Evolutionary conservation across 768 basidiomycete species (phyloP).

Genomic region (Tricholoma flavovirens): DNA sequence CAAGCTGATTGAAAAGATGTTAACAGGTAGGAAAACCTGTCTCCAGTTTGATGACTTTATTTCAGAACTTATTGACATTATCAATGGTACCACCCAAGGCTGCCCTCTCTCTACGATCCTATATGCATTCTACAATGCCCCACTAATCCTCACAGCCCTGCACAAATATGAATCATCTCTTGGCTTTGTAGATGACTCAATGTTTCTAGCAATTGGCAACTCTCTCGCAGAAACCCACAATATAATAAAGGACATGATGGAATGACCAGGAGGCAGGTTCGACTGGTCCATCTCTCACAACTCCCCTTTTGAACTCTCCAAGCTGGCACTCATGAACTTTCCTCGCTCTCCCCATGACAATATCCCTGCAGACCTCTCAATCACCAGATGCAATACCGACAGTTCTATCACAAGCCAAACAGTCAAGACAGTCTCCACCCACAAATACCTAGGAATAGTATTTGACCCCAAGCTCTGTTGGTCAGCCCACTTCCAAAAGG

Average conservation of each 20-base stretch:
- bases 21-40: not conserved
- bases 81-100: slow-evolving; percentile 22
- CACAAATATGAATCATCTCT: too few species aligned
- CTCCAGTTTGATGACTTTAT: slow-evolving; percentile 14
- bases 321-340: not conserved
- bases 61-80: slow-evolving; percentile 14
- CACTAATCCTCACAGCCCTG: too few species aligned
- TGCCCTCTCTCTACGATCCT: slow-evolving; percentile 17
- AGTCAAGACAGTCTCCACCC: too few species aligned
- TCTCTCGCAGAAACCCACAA: too few species aligned
- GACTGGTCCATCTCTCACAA: slow-evolving; percentile 24
- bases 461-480: too few species aligned
- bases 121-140: not conserved
- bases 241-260: slow-evolving; percentile 21
- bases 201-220: too few species aligned
- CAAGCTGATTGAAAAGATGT: not conserved
- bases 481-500: too few species aligned
- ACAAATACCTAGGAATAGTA: too few species aligned
- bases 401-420: too few species aligned
- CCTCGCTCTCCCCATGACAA: not conserved
- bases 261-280: not conserved
- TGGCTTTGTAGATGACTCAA: too few species aligned
- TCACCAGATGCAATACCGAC: too few species aligned
- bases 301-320: slow-evolving; percentile 20
- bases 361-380: too few species aligned